Evolutionary conservation across 495 filamentous ascomycete species (phyloP).

Genomic region (Penicillium turbatum): DNA sequence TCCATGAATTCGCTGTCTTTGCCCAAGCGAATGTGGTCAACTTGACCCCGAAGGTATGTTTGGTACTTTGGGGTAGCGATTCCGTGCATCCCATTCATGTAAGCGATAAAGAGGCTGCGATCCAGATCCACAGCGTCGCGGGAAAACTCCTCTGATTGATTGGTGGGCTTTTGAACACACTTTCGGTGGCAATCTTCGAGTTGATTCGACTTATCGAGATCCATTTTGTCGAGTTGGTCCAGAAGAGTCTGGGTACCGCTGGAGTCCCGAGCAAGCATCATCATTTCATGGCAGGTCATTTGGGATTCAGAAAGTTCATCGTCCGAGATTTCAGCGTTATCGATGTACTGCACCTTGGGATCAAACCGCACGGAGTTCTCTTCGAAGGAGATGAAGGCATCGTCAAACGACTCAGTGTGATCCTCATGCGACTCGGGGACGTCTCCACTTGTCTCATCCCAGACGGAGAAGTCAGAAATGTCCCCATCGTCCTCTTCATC

Average conservation of each 20-base stretch:
- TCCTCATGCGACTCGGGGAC: constrained; percentile 33
- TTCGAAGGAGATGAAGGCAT: constrained; percentile 42
- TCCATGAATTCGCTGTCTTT: constrained; percentile 37
- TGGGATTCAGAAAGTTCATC: constrained; percentile 24
- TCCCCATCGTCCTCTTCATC: constrained; percentile 30
- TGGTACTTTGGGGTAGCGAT: constrained; percentile 34
- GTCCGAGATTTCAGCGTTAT: constrained; percentile 23
- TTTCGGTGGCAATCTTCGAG: constrained; percentile 9
- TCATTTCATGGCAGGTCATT: constrained; percentile 46
- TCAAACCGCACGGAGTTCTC: constrained; percentile 36
- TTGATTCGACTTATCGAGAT: constrained; percentile 14
- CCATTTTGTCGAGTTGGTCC: constrained; percentile 16
- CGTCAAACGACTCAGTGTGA: constrained; percentile 37
- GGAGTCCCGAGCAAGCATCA: constrained; percentile 33
- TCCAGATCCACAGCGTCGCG: constrained; percentile 41
- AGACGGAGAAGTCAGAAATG: constrained; percentile 34
- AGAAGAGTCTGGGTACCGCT: constrained; percentile 11
- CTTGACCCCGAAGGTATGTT: constrained; percentile 32
- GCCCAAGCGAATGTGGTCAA: constrained; percentile 36
- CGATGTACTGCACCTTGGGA: constrained; percentile 36
- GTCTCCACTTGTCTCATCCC: constrained; percentile 33
- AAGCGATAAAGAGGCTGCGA: constrained; percentile 39
- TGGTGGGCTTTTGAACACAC: constrained; percentile 16
- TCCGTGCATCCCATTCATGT: constrained; percentile 45
- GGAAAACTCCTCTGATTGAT: constrained; percentile 36